A percentile compares a stretch with the other conserved stretches of the same genome.
These are phyloP conservation scores for Colletotrichum sp. DNA, from an alignment of 2,329 filamentous ascomycete species.

Conservation along the genomic window DNA sequence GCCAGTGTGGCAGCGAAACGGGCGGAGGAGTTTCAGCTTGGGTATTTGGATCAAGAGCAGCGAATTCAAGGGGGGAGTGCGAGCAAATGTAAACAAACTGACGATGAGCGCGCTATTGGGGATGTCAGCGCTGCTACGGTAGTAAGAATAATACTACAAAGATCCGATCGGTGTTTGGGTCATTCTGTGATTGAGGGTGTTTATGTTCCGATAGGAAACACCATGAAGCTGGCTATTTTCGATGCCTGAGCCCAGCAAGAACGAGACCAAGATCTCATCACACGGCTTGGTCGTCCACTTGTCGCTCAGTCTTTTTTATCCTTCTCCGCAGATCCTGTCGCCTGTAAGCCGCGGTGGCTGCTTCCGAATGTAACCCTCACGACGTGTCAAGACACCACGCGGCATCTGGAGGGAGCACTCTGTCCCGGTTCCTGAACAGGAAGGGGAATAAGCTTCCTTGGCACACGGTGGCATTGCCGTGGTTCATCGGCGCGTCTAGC, in stretches of 20 bases:
- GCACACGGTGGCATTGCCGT: background rate
- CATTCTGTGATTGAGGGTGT: background rate
- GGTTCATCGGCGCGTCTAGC: background rate
- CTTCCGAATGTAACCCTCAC: conserved; percentile 10
- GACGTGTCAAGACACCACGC: background rate
- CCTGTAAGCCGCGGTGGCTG: background rate
- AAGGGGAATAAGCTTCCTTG: conserved; percentile 13
- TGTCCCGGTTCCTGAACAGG: background rate
- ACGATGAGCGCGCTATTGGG: background rate
- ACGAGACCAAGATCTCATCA: background rate
- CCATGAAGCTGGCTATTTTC: background rate
- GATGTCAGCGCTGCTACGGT: background rate
- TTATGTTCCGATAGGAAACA: background rate
- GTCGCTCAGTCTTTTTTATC: background rate
- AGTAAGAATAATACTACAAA: conserved; percentile 12
- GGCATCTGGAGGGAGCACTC: background rate
- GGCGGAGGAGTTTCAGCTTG: conserved; percentile 8
- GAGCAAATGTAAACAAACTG: background rate
- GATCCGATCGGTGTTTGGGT: background rate
- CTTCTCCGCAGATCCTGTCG: background rate
- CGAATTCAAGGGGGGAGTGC: background rate
- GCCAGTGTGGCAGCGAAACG: background rate
- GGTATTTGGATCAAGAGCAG: background rate
- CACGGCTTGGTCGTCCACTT: background rate
- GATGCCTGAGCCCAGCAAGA: background rate